A percentile compares a stretch with the other conserved stretches of the same genome.
Evolutionary conservation across 2,329 filamentous ascomycete genomes (phyloP).

Genomic region (Stachybotrys echinatus): DNA sequence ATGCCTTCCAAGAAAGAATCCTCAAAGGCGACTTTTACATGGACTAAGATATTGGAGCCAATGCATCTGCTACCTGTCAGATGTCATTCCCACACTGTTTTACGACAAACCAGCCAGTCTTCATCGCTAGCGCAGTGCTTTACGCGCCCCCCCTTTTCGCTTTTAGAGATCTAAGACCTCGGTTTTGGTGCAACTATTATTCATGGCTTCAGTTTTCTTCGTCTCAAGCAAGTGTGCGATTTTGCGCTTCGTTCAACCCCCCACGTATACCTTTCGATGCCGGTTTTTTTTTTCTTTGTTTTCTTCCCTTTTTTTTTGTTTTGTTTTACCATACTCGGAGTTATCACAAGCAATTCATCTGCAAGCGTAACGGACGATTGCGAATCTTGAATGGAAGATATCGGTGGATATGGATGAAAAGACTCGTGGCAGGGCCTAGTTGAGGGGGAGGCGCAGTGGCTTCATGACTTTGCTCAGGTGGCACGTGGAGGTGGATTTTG

Average conservation of each 20-base stretch:
- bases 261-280: background rate
- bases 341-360: background rate
- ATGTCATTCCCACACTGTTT: background rate
- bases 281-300: background rate
- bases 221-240: too few relatives aligned
- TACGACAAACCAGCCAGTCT: constrained; percentile 3
- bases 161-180: background rate
- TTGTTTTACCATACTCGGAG: background rate
- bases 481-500: background rate
- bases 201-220: too few relatives aligned
- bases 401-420: too few relatives aligned
- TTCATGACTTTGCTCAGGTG: background rate
- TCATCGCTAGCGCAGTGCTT: constrained; percentile 11
- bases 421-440: too few relatives aligned
- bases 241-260: too few relatives aligned
- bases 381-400: background rate
- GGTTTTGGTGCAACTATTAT: too few relatives aligned
- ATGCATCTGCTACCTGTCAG: background rate
- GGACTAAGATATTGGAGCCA: constrained; percentile 55
- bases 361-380: background rate
- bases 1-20: constrained; percentile 94
- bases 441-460: too few relatives aligned
- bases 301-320: background rate
- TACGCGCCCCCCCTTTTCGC: background rate
- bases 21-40: constrained; percentile 98